phyloP scores from a whole-genome alignment of 2,329 filamentous ascomycete species.

The Pseudogymnoascus sp. region DNA sequence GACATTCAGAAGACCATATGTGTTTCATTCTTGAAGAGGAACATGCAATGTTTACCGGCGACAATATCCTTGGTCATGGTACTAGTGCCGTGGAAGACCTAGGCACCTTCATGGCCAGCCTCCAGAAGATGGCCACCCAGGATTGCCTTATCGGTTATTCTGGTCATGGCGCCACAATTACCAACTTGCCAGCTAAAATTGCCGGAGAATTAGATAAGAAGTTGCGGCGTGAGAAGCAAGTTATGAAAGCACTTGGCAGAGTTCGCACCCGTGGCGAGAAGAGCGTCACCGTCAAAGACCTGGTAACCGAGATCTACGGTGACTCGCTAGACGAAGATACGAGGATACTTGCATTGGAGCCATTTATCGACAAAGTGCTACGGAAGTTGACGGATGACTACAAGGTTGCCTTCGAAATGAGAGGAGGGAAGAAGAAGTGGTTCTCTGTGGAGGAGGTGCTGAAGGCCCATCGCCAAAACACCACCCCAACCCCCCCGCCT shows the following conservation, averaged over 20 bases:
- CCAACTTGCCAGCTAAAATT: constrained; percentile 60
- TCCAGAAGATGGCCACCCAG: constrained; percentile 56
- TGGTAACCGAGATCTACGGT: constrained; percentile 74
- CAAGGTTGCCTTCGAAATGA: constrained; percentile 36
- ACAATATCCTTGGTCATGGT: constrained; percentile 77
- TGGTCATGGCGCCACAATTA: constrained; percentile 72
- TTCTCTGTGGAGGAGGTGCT: not conserved
- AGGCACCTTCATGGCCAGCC: constrained; percentile 52
- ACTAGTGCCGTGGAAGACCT: constrained; percentile 76
- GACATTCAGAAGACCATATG: constrained; percentile 76
- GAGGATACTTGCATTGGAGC: constrained; percentile 53
- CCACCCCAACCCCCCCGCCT: too few relatives aligned
- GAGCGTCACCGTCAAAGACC: constrained; percentile 48
- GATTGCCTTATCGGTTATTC: constrained; percentile 66
- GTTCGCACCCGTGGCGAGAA: constrained; percentile 21
- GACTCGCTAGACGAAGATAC: constrained; percentile 60
- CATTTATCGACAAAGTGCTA: constrained; percentile 66
- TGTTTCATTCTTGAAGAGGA: constrained; percentile 66
- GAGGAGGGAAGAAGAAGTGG: constrained; percentile 2
- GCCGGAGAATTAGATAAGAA: constrained; percentile 67
- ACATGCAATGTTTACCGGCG: constrained; percentile 74
- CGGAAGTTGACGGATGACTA: constrained; percentile 66
- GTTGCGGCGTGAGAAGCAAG: constrained; percentile 64
- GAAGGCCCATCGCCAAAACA: not conserved
- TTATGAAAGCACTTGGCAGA: constrained; percentile 37